Evolutionary conservation across 768 basidiomycete species (phyloP), one percentile per base, ranked within the genome.

Genomic region (Leccinellum albellum): DNA sequence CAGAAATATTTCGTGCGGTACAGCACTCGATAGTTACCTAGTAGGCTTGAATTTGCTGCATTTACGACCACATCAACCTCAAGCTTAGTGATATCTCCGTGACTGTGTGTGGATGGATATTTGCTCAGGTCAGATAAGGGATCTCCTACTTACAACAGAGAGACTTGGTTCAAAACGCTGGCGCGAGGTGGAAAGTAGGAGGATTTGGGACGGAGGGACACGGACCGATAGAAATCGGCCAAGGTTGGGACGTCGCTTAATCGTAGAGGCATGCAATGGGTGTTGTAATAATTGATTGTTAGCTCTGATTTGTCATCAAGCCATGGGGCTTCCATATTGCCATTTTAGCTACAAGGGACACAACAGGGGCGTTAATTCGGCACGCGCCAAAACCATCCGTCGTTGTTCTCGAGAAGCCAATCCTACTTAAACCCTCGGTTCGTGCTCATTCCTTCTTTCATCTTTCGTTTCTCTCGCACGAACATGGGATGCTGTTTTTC

Each of bases 41-140:
- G 74, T 33, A 94, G 74, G 50, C 81, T 80, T 47, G 76, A 76
- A 65, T 93, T 93, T 6, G 91, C 91, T 13, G 91, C 91, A 64
- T 92, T 93, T 28, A 93, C 91, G 54, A 93, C 86, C 0, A 83
- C 75, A 67, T 91, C 90, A 12, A 88, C 73, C 51, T 84, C 77
- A 21, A 93, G 67, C 55, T 76, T 74, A 3, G 91, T 92, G 55
- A 94, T 91, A 70, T 92, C 87, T 24, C 88, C 89, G 66, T 88
- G 84, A 64, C 91, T 91, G 64, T 40, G 15, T 40, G 26, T 28
- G 14, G 15, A 49, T n/a, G 31, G 32, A 20, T 35, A 26, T 24
- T 1, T 20, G 5, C 32, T 51, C 42, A 54, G 31, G 21, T 29
- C 13, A 4, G 9, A 20, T 29, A 32, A 5, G 20, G 45, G 49